Conservation (phyloP, 177 flowering plant species). For the Vitis hybrid region DNA sequence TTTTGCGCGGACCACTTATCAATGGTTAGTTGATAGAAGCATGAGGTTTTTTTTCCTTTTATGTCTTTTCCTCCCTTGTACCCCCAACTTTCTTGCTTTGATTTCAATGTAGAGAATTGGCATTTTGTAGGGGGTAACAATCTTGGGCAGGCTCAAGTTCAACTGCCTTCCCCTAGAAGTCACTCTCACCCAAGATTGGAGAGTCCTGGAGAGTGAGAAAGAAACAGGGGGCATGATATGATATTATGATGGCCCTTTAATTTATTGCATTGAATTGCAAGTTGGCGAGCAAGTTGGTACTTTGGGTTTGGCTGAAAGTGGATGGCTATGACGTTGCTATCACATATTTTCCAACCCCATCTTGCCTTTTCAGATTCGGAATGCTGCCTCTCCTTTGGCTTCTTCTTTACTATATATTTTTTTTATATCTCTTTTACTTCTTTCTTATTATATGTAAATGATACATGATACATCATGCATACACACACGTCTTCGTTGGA, state of each 20-base stretch:
- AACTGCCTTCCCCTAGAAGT: too few relatives aligned
- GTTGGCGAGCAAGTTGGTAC: conserved; percentile 17
- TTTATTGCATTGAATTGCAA: not conserved
- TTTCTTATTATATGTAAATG: not conserved
- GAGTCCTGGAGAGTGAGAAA: too few relatives aligned
- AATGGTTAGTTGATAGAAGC: too few relatives aligned
- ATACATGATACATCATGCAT: too few relatives aligned
- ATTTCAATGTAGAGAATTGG: too few relatives aligned
- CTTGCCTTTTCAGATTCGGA: conserved; percentile 18
- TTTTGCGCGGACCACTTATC: too few relatives aligned
- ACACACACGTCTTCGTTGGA: not conserved
- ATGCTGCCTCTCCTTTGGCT: not conserved
- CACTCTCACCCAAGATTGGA: too few relatives aligned
- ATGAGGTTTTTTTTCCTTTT: too few relatives aligned
- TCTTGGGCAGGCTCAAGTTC: too few relatives aligned
- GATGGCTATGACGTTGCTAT: conserved; percentile 15
- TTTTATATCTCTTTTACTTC: not conserved
- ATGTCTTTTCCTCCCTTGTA: too few relatives aligned
- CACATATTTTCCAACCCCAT: not conserved
- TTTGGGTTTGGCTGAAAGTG: conserved; percentile 14
- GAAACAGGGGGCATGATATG: not conserved
- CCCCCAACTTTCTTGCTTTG: too few relatives aligned
- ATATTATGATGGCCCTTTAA: not conserved
- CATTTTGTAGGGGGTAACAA: too few relatives aligned
- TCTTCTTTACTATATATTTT: not conserved